Conservation (phyloP, 2,329 filamentous ascomycete genomes). For the Talaromyces sp. region DNA sequence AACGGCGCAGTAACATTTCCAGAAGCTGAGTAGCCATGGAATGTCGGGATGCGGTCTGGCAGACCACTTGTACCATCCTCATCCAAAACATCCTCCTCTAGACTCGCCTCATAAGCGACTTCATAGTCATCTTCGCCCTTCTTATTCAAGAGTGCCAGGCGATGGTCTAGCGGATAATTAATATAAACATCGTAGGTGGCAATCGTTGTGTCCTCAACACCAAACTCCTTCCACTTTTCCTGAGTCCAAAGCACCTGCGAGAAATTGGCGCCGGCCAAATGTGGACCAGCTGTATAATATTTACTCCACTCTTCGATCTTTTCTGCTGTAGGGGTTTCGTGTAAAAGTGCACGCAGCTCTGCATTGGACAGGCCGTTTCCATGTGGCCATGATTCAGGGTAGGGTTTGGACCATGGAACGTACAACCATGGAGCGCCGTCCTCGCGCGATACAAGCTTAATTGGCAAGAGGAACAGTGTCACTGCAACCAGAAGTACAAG, state of each 20-base stretch:
- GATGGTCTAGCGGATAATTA: constrained; percentile 71
- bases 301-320: constrained; percentile 68
- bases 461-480: constrained; percentile 42
- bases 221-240: constrained; percentile 69
- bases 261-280: constrained; percentile 73
- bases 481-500: constrained; percentile 37
- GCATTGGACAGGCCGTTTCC: constrained; percentile 49
- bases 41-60: constrained; percentile 73
- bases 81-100: constrained; percentile 79
- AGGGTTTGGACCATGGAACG: constrained; percentile 38
- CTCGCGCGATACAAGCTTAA: constrained; percentile 36
- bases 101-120: constrained; percentile 71
- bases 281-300: constrained; percentile 73
- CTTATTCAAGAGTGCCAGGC: constrained; percentile 62
- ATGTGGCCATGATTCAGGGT: constrained; percentile 42
- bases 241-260: constrained; percentile 75
- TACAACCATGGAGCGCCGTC: constrained; percentile 39
- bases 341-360: constrained; percentile 54
- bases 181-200: constrained; percentile 72
- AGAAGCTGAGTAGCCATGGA: constrained; percentile 90
- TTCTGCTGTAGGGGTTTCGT: constrained; percentile 51
- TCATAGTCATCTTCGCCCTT: constrained; percentile 38
- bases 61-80: constrained; percentile 77
- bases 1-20: constrained; percentile 87
- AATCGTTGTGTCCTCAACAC: constrained; percentile 56